phyloP scores from a whole-genome alignment of 2,329 filamentous ascomycete genomes.

The Xylariaceae sp. region DNA sequence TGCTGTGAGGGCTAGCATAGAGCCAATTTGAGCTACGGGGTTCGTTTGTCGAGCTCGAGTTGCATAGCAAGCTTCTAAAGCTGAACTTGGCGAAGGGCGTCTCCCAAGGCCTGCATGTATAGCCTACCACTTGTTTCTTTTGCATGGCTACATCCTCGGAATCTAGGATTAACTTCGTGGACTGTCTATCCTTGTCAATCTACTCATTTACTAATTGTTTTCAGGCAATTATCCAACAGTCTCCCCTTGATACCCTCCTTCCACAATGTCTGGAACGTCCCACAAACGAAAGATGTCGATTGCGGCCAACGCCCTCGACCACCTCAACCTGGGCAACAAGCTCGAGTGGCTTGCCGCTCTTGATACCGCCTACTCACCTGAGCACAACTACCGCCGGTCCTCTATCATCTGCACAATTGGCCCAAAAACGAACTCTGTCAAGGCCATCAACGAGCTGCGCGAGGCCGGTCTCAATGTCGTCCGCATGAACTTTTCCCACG shows the following conservation, averaged over 20 bases:
- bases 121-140: not conserved
- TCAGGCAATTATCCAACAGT: not conserved
- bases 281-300: slow-evolving; percentile 42
- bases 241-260: not conserved
- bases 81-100: not conserved
- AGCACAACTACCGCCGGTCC: slow-evolving; percentile 91
- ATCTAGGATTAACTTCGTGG: not conserved
- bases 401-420: slow-evolving; percentile 99
- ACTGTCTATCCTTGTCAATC: not conserved
- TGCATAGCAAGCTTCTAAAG: not conserved
- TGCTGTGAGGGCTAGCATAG: too few species aligned
- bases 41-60: too few species aligned
- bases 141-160: not conserved
- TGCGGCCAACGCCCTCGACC: slow-evolving; percentile 77
- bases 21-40: too few species aligned
- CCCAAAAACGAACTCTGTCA: slow-evolving; percentile 97
- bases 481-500: slow-evolving; percentile 99
- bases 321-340: slow-evolving; percentile 78
- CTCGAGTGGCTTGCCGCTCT: slow-evolving; percentile 73
- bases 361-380: slow-evolving; percentile 86
- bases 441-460: slow-evolving; percentile 95
- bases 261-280: slow-evolving; percentile 25
- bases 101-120: not conserved
- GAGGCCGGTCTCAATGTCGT: slow-evolving; percentile 94
- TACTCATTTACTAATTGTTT: not conserved